Evolutionary conservation across 2,329 filamentous ascomycete species (phyloP), one percentile per base, ranked within the genome.

Genomic region (Thyridium curvatum): DNA sequence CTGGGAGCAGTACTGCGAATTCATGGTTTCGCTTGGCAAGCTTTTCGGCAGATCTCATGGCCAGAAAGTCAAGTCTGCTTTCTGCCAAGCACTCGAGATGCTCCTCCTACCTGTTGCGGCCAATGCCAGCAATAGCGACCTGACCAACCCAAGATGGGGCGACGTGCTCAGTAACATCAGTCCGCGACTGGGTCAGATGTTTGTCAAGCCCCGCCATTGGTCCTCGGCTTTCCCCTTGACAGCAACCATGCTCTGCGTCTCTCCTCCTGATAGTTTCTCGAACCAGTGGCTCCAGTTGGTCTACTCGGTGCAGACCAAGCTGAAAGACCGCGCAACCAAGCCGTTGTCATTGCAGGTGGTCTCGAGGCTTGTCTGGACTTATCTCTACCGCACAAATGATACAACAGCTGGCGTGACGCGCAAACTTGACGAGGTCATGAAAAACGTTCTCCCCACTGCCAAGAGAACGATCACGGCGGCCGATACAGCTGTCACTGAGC

Each of bases 121-220:
- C 4, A 86, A 81, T 46, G 85, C 87, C 5, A 82, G 72, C 40
- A 78, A 77, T 50, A 81, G 75, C 35, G 86, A 96, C 54, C 74
- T 97, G 43, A 82, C 82, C 39, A 74, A 84, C 46, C 80, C 84
- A 1, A 91, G 83, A 59, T 98, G 93, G 93, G 83, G 79, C 46
- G 82, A 93, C 45, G 89, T 95, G 5, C 68, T 97, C 38, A 79
- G 84, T 40, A 76, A 82, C 16, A 77, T 96, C 46, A 83, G 86
- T 38, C 82, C 86, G 30, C 80, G 88, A 40, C 69, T 97, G 38
- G 77, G 79, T 12, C 84, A 91, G 51, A 86, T 98, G 74, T 81
- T 95, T 43, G 74, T 82, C 38, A 98, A 98, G 59, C 89, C 90
- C 29, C 84, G 90, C 33, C 88, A 98, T 60, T 98, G 93, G 94